A percentile compares a stretch with the other conserved stretches of the same genome.
phyloP scores from a whole-genome alignment of 2,329 filamentous ascomycete species.

The Cordyceps javanica region DNA sequence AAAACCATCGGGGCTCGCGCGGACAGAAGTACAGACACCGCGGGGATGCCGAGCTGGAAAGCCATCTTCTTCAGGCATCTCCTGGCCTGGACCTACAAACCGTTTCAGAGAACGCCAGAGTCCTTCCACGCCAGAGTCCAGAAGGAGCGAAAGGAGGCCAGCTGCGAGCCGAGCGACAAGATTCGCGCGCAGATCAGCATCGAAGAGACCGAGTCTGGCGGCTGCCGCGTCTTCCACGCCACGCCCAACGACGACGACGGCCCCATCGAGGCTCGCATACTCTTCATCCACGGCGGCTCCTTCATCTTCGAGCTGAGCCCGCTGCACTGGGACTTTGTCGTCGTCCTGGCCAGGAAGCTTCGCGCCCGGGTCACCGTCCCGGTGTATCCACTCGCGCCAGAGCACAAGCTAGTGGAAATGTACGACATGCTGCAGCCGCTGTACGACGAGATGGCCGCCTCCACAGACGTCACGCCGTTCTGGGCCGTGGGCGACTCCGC shows the following conservation, averaged over 20 bases:
- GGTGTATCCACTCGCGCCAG: conserved; percentile 27
- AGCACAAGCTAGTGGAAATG: conserved; percentile 25
- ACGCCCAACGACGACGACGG: conserved; percentile 21
- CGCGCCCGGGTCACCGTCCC: conserved; percentile 27
- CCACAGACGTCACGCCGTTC: conserved; percentile 24
- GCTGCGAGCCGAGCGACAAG: background rate
- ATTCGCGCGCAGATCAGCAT: conserved; percentile 17
- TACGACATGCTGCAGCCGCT: conserved; percentile 27
- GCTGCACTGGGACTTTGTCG: conserved; percentile 25
- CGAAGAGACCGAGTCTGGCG: conserved; percentile 17
- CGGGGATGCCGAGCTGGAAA: background rate
- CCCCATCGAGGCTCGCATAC: conserved; percentile 22
- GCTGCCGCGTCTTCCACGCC: conserved; percentile 23
- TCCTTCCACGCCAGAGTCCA: background rate
- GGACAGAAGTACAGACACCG: too few species aligned
- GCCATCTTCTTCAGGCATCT: background rate
- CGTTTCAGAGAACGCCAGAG: background rate
- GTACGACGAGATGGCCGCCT: conserved; percentile 25
- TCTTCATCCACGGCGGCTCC: background rate
- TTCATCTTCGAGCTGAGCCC: background rate
- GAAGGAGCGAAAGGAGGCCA: too few species aligned
- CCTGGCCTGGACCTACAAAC: background rate
- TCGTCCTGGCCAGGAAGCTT: conserved; percentile 22
- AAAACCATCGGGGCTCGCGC: too few species aligned
- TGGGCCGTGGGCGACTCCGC: background rate